Base-by-base conservation (phyloP, 768 basidiomycete genomes). In the Coprinellus aureogranulatus region DNA sequence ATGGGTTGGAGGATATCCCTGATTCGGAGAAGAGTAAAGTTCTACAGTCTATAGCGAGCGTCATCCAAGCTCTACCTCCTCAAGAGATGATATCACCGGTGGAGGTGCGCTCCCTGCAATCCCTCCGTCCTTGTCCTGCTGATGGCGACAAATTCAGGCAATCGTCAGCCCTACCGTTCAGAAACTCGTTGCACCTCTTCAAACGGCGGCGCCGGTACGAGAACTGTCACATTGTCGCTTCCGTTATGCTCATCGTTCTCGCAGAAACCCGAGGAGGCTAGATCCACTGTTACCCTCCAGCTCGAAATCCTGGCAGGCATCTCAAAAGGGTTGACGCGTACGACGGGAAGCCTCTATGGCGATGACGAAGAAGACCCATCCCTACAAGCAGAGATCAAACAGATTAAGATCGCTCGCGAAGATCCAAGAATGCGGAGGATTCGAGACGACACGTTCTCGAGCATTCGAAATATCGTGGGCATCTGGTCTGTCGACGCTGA, bases 1-100 rank as follows among this genome's bases (percentile, higher is more conserved):
- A 88, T 0, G 85, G 87, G 16, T 70, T 96, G 47, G 84, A 80
- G 22, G 78, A 77, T 6, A 85, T 96, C 54, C 88, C 89, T 4
- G 90, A 92, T 63, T 84, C 87, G 22, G 94, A 96, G 70, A 90
- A 90, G 72, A 83, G 85, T 62, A 97, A 95, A 71, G 91, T 97
- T 1, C 75, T 97, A 44, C 90, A 97, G 67, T 92, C 90, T 0
- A 95, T 98, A 52, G 86, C 92, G 1, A 96, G 94, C 61, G 92
- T 98, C 2, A 90, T 97, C 30, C 92, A 97, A 65, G 95, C 94
- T 0, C 71, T 98, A 49, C 88, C 91, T 0, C 86, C 92, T 0
- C 75, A 76, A 41, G 88, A 93, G 42, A 90, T 84, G n/a, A n/a
- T n/a, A n/a, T n/a, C n/a, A n/a, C n/a, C n/a, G n/a, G n/a, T n/a